These are phyloP conservation scores for Boletellus ananas DNA, from an alignment of 768 basidiomycete species.

Conservation along the genomic window DNA sequence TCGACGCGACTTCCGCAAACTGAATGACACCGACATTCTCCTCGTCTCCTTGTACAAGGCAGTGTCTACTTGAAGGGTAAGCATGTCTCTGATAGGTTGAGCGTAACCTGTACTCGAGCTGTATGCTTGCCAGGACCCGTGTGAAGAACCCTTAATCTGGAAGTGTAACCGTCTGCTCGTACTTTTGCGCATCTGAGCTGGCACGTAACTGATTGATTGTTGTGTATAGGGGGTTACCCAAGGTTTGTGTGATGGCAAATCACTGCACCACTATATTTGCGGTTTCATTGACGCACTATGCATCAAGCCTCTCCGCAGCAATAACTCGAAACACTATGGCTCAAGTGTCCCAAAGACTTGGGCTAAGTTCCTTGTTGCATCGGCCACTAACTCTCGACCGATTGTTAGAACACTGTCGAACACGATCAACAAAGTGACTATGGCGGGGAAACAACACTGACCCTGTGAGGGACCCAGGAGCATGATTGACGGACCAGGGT, in stretches of 20 bases:
- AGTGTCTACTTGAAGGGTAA: slow-evolving; percentile 63
- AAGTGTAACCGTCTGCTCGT: no score
- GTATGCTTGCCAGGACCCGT: slow-evolving; percentile 24
- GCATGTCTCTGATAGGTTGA: slow-evolving; percentile 54
- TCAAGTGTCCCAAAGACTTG: slow-evolving; percentile 27
- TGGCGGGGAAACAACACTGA: slow-evolving; percentile 6
- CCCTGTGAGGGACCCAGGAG: slow-evolving; percentile 14
- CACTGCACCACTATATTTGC: neutral
- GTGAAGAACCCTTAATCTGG: slow-evolving; percentile 48
- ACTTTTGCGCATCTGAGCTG: neutral
- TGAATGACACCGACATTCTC: slow-evolving; percentile 48
- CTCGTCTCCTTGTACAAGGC: slow-evolving; percentile 58
- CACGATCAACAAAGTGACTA: slow-evolving; percentile 8
- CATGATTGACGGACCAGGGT: neutral
- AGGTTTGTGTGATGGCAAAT: no score
- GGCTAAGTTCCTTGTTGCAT: slow-evolving; percentile 35
- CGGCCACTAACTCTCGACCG: slow-evolving; percentile 36
- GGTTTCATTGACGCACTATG: neutral
- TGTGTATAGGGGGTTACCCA: no score
- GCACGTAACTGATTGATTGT: no score
- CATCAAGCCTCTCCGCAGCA: neutral
- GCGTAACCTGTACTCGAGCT: slow-evolving; percentile 50
- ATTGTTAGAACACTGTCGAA: slow-evolving; percentile 34
- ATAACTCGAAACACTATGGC: neutral
- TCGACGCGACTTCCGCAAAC: neutral